Evolutionary conservation across 2,329 filamentous ascomycete genomes (phyloP), one percentile per base, ranked within the genome.

Genomic region (Diaporthe capsici): DNA sequence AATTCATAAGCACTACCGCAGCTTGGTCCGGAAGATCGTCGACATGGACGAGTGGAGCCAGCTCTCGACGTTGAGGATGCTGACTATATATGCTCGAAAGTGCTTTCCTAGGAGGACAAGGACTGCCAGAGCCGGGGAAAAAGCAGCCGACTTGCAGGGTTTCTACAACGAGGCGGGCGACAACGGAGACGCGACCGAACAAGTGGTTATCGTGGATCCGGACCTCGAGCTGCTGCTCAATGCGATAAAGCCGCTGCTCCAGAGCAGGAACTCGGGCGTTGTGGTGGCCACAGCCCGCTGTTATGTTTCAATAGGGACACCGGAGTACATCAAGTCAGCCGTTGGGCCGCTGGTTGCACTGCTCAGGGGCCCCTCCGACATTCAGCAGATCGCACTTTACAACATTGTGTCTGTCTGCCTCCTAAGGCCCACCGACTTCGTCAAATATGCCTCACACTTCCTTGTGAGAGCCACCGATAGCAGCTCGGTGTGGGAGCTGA

Each of bases 31-130:
- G 83, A 98, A 98, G 87, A 86, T 98, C 71, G 95, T 98, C 34
- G 97, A 99, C 82, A 99, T 99, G 97, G 97, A 99, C 81, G 97
- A 99, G 85, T 99, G 97, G 97, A 94, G 95, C 57, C 97, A 99
- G 85, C 84, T 98, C 72, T 94, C 95, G 2, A 94, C 94, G 3
- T 82, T 99, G 79, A 90, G 92, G 53, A 87, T 99, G 78, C 93
- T 98, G 91, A 93, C 94, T 1, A 87, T 92, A 31, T 99, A 99
- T 83, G 92, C 94, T 2, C 91, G 97, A 73, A 94, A 91, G 82
- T 98, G 95, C 83, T 99, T 99, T 80, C 96, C 97, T 0, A 88
- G 89, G 73, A 90, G 90, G 82, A 93, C 88, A 12, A 92, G 88
- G 78, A 85, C 89, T 3, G 91, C 87, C 57, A 92, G 87, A 79